Base-by-base conservation (phyloP, 495 filamentous ascomycete genomes). In the Bryoglossum gracile region DNA sequence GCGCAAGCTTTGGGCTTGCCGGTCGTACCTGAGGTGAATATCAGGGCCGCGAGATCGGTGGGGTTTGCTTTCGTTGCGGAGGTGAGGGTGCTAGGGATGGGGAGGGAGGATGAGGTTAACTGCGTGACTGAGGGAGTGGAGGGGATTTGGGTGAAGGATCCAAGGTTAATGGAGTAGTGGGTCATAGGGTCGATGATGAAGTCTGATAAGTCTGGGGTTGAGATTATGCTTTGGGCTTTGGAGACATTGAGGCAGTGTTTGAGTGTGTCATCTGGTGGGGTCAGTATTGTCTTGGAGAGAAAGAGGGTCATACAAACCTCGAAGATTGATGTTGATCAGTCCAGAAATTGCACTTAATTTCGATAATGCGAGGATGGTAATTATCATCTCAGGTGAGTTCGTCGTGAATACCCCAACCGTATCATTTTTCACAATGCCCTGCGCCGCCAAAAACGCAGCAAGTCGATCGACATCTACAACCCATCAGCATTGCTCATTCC, bases 401-500 rank as follows among this genome's bases (percentile, higher is more conserved):
- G 67, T 70, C 9, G 63, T 73, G 49, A 71, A 77, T 1, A 75
- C 67, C 8, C 60, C 69, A 19, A 75, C 66, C 36, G 64, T 66
- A 42, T 75, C 71, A 0, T 65, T 67, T 0, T 64, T 16, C 14
- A 57, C 54, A 10, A 76, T 46, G 13, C 58, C 66, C 39, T 66
- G 60, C 4, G 53, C 55, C 34, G 66, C 62, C 16, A 75, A 57
- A 21, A 68, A 53, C 26, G 67, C 67, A 19, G 73, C 72, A 48
- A 74, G 60, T 39, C 66, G 62, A 57, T 73, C 66, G 30, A 66
- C 67, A 49, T 70, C 71, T 76, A 50, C 23, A 10, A 2, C 0
- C 14, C 5, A 24, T n/a, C 26, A 36, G 5, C n/a, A n/a, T n/a
- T n/a, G n/a, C 40, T 43, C 41, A 32, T 8, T 17, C 23, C 40